phyloP scores from a whole-genome alignment of 1,284 basidiomycete genomes.

The Cryptococcus hybrid region DNA sequence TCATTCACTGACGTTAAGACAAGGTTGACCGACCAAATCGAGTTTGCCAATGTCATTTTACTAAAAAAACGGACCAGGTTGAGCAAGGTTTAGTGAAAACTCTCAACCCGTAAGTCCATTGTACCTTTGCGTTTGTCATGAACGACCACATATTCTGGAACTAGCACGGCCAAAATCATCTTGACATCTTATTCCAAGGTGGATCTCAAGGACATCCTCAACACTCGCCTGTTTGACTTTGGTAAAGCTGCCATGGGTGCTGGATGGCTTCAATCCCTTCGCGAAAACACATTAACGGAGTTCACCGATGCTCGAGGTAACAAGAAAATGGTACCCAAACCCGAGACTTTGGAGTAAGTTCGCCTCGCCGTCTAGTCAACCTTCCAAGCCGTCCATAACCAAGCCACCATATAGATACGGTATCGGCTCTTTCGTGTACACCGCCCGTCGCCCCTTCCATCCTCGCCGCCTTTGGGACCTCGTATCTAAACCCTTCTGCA shows the following conservation, averaged over 20 bases:
- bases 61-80: constrained; percentile 52
- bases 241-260: constrained; percentile 51
- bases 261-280: constrained; percentile 52
- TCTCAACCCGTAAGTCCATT: constrained; percentile 50
- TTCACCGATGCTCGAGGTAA: constrained; percentile 24
- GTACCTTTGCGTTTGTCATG: constrained; percentile 4
- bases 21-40: constrained; percentile 50
- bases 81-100: constrained; percentile 42
- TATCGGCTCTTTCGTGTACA: constrained; percentile 47
- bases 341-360: constrained; percentile 51
- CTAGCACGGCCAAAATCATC: constrained; percentile 42
- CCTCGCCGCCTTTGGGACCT: constrained; percentile 53
- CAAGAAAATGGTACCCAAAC: constrained; percentile 40
- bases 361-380: background rate
- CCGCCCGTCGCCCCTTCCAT: constrained; percentile 51
- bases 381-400: background rate
- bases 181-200: constrained; percentile 41
- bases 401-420: constrained; percentile 34
- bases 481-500: constrained; percentile 49
- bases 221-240: constrained; percentile 49
- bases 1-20: constrained; percentile 26
- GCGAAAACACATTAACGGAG: constrained; percentile 39
- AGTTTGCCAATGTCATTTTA: constrained; percentile 53
- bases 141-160: background rate
- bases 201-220: constrained; percentile 48